Evolutionary conservation across 2,329 filamentous ascomycete genomes (phyloP).

Genomic region (Sphaceloma murrayae): DNA sequence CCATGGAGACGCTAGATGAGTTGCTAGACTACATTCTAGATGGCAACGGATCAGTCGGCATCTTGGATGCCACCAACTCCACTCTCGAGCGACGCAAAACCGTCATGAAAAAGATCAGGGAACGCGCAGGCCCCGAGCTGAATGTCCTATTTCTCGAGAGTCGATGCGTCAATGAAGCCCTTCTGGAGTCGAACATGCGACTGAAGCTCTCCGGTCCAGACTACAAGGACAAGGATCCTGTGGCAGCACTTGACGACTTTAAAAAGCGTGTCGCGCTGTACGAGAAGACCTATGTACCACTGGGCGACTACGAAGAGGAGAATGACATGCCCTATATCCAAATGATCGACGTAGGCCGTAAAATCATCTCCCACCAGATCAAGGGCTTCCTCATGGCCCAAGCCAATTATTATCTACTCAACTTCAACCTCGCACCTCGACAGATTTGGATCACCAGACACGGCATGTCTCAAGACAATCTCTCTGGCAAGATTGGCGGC

Average conservation of each 20-base stretch:
- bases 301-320: constrained; percentile 84
- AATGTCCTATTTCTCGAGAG: constrained; percentile 94
- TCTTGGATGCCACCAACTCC: constrained; percentile 95
- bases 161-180: constrained; percentile 71
- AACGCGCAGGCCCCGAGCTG: constrained; percentile 70
- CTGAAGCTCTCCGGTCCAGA: constrained; percentile 92
- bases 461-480: constrained; percentile 82
- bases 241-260: constrained; percentile 78
- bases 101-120: constrained; percentile 53
- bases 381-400: constrained; percentile 86
- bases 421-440: constrained; percentile 89
- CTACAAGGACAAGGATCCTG: constrained; percentile 87
- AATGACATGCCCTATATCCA: constrained; percentile 90
- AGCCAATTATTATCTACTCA: constrained; percentile 88
- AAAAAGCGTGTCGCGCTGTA: constrained; percentile 86
- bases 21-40: constrained; percentile 79
- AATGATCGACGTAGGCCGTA: constrained; percentile 95
- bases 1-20: constrained; percentile 85
- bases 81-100: constrained; percentile 76
- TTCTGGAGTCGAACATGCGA: constrained; percentile 94
- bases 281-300: constrained; percentile 82
- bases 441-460: constrained; percentile 98
- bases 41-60: constrained; percentile 78
- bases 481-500: constrained; percentile 79
- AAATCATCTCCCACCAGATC: constrained; percentile 82